phyloP scores from a whole-genome alignment of 2,329 filamentous ascomycete genomes.

The Diaporthe eres region DNA sequence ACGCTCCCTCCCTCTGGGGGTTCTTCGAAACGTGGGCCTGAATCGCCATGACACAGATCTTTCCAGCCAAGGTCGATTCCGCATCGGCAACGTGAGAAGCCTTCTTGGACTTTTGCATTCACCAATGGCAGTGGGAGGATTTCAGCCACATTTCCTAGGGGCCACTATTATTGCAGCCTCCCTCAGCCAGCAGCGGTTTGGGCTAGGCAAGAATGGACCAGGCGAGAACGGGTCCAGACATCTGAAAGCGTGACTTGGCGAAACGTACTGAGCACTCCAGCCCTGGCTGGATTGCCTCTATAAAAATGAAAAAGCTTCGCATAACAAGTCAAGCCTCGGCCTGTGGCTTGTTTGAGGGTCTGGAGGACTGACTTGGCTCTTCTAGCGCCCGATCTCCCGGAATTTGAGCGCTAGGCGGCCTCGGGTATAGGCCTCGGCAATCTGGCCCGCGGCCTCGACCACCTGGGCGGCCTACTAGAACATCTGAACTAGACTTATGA shows the following conservation, averaged over 20 bases:
- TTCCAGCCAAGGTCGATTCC: conserved; percentile 29
- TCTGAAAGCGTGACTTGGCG: conserved; percentile 19
- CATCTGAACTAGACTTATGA: not conserved
- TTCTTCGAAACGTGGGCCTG: conserved; percentile 17
- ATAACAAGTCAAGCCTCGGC: conserved; percentile 1
- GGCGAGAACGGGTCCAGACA: not conserved
- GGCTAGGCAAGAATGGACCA: not conserved
- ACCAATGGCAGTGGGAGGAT: not conserved
- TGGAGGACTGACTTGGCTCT: conserved; percentile 8
- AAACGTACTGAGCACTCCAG: conserved; percentile 19
- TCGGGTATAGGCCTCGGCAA: conserved; percentile 25
- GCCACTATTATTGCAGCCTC: not conserved
- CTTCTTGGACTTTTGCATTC: conserved; percentile 20
- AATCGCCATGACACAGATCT: conserved; percentile 32
- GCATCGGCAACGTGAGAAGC: conserved; percentile 25
- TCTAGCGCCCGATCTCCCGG: conserved; percentile 25
- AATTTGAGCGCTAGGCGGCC: not conserved
- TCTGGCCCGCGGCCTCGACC: conserved; percentile 14
- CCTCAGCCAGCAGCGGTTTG: not conserved
- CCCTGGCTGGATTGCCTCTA: not conserved
- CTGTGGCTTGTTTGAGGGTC: conserved; percentile 22
- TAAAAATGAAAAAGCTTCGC: conserved; percentile 12
- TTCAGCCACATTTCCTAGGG: not conserved
- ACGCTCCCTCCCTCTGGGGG: not conserved
- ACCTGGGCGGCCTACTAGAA: conserved; percentile 15